Evolutionary conservation across 208 protist genomes (phyloP).

Genomic region (Wallacemonas sp.): DNA sequence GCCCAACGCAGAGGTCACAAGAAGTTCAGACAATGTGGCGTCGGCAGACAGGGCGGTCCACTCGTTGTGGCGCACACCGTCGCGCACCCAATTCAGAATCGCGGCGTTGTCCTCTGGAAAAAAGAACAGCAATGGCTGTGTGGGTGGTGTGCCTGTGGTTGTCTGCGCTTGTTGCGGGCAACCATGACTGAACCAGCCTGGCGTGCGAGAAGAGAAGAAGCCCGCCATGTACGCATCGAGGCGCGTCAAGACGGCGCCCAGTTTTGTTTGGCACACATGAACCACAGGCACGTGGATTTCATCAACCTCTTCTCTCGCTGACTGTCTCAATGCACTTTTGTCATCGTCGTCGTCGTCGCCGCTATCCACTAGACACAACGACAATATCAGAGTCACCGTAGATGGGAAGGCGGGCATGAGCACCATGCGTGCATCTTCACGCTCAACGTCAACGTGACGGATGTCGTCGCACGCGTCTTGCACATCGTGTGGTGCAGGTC

Average conservation of each 20-base stretch:
- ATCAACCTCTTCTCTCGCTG: neutral
- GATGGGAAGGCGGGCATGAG: too few relatives aligned
- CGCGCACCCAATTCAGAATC: neutral
- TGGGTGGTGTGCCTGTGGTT: neutral
- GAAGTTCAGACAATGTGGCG: neutral
- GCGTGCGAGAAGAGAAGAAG: slow-evolving; percentile 4
- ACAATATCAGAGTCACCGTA: neutral
- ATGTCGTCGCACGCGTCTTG: too few relatives aligned
- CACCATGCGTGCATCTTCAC: too few relatives aligned
- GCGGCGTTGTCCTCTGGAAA: slow-evolving; percentile 6
- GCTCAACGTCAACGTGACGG: too few relatives aligned
- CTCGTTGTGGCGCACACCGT: neutral
- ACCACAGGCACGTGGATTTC: slow-evolving; percentile 10
- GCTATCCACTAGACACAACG: neutral
- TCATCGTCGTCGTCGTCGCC: too few relatives aligned
- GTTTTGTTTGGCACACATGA: neutral
- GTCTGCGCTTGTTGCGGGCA: neutral
- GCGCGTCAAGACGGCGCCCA: neutral
- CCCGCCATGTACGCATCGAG: slow-evolving; percentile 2
- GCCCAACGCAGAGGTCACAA: too few relatives aligned
- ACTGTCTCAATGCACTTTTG: too few relatives aligned
- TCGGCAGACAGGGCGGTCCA: neutral
- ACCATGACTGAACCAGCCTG: neutral
- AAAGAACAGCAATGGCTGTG: neutral
- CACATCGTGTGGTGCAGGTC: too few relatives aligned